Conservation (phyloP, 116 monocot species). For the Iris pallida region DNA sequence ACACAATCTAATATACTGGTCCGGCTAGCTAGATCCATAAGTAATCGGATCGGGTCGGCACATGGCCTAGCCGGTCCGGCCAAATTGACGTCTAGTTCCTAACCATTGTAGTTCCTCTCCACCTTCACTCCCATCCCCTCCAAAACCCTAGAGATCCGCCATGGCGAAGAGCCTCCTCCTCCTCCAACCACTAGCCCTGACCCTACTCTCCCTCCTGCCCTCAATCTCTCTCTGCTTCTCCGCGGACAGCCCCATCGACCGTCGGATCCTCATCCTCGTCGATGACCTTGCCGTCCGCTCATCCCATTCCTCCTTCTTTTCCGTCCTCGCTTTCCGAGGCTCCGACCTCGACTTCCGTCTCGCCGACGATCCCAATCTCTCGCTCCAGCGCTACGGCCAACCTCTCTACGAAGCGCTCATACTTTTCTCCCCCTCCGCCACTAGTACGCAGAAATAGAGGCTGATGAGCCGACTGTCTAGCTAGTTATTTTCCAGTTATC, state of each 20-base stretch:
- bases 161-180: not conserved
- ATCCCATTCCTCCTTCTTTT: slow-evolving; percentile 84
- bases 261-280: slow-evolving; percentile 71
- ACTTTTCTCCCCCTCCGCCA: slow-evolving; percentile 70
- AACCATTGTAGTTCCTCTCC: too few relatives aligned
- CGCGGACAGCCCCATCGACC: slow-evolving; percentile 40
- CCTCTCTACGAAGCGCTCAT: slow-evolving; percentile 77
- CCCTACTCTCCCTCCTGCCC: slow-evolving; percentile 1
- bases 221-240: slow-evolving; percentile 21
- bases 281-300: slow-evolving; percentile 83
- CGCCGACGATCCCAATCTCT: slow-evolving; percentile 63
- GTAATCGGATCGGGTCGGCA: too few relatives aligned
- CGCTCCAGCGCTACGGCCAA: slow-evolving; percentile 72
- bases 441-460: too few relatives aligned
- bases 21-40: too few relatives aligned
- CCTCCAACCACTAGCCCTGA: not conserved
- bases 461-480: too few relatives aligned
- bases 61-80: too few relatives aligned
- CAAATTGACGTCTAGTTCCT: too few relatives aligned
- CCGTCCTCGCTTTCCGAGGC: slow-evolving; percentile 61
- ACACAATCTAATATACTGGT: too few relatives aligned
- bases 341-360: slow-evolving; percentile 77
- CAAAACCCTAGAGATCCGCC: slow-evolving; percentile 1
- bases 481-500: too few relatives aligned
- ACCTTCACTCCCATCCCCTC: too few relatives aligned